These are phyloP conservation scores for Fallopia convolvulus DNA, from an alignment of 148 eudicot species.

Conservation along the genomic window DNA sequence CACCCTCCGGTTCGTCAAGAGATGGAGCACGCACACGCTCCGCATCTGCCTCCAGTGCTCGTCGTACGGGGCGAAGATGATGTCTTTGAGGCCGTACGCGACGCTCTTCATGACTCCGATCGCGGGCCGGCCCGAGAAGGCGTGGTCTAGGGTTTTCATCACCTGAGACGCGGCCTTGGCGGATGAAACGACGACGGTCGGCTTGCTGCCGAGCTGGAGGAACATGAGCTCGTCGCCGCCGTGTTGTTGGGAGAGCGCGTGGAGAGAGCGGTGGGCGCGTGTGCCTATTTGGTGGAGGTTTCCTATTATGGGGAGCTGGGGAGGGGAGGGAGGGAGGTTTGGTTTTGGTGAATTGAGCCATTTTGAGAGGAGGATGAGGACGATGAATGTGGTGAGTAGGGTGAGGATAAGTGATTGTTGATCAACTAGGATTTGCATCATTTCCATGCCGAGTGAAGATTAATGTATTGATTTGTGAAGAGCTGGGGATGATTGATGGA, in stretches of 20 bases:
- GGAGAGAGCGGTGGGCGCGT: constrained; percentile 23
- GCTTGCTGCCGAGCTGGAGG: constrained; percentile 28
- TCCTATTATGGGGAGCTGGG: constrained; percentile 30
- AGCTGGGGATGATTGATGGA: too few relatives aligned
- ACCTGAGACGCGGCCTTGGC: constrained; percentile 42
- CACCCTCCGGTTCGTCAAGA: constrained; percentile 42
- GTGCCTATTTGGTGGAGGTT: constrained; percentile 34
- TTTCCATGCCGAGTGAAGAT: not conserved
- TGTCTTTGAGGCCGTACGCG: constrained; percentile 26
- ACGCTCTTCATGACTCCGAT: constrained; percentile 19
- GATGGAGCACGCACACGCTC: constrained; percentile 37
- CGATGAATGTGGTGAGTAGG: not conserved
- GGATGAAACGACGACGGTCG: constrained; percentile 40
- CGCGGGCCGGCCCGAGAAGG: constrained; percentile 35
- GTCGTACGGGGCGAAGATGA: constrained; percentile 32
- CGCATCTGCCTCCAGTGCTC: constrained; percentile 47
- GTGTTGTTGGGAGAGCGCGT: constrained; percentile 18
- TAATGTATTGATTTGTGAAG: too few relatives aligned
- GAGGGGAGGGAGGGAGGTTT: constrained; percentile 28
- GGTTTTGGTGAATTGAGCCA: constrained; percentile 8
- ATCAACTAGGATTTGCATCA: not conserved
- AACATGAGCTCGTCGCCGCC: constrained; percentile 26
- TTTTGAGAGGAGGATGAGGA: constrained; percentile 13
- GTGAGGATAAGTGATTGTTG: not conserved
- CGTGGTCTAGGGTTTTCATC: constrained; percentile 40